Percentiles rank a stretch among this genome's conserved stretches.
Conservation (phyloP, 1,284 basidiomycete species). For the Moniliophthora roreri region DNA sequence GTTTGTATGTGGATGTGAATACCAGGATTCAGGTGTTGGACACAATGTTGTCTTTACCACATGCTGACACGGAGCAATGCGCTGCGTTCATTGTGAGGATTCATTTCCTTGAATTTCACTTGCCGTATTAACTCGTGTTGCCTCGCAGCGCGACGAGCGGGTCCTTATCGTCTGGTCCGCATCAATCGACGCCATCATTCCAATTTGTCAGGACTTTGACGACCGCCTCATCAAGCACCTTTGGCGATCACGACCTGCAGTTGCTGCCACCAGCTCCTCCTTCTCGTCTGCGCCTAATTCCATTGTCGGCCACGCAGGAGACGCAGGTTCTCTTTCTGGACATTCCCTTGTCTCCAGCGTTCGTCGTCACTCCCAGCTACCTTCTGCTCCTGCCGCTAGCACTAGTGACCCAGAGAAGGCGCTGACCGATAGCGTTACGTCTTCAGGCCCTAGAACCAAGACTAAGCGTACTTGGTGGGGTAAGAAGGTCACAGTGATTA, state of each 20-base stretch:
- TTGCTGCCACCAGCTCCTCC: not conserved
- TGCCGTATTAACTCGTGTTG: not conserved
- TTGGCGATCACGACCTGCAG: slow-evolving; percentile 50
- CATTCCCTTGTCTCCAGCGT: not conserved
- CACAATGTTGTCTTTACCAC: slow-evolving; percentile 71
- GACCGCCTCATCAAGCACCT: slow-evolving; percentile 79
- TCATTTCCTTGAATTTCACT: slow-evolving; percentile 6
- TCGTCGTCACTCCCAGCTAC: not conserved
- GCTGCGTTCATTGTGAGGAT: slow-evolving; percentile 79
- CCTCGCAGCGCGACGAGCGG: slow-evolving; percentile 76
- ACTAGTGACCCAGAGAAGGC: too few relatives aligned
- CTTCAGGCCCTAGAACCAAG: slow-evolving; percentile 2
- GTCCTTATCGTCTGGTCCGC: slow-evolving; percentile 84
- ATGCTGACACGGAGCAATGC: slow-evolving; percentile 80
- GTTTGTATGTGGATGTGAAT: slow-evolving; percentile 69
- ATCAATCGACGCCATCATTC: slow-evolving; percentile 70
- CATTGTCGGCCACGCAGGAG: not conserved
- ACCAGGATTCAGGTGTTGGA: slow-evolving; percentile 76
- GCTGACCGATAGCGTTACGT: not conserved
- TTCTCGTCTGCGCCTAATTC: slow-evolving; percentile 24
- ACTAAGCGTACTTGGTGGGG: slow-evolving; percentile 41
- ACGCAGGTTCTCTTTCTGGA: not conserved
- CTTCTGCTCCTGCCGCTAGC: too few relatives aligned
- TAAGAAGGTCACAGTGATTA: slow-evolving; percentile 25
- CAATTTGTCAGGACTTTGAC: slow-evolving; percentile 73